These are phyloP conservation scores for Tylopilus felleus DNA, from an alignment of 768 basidiomycete species.

Conservation along the genomic window DNA sequence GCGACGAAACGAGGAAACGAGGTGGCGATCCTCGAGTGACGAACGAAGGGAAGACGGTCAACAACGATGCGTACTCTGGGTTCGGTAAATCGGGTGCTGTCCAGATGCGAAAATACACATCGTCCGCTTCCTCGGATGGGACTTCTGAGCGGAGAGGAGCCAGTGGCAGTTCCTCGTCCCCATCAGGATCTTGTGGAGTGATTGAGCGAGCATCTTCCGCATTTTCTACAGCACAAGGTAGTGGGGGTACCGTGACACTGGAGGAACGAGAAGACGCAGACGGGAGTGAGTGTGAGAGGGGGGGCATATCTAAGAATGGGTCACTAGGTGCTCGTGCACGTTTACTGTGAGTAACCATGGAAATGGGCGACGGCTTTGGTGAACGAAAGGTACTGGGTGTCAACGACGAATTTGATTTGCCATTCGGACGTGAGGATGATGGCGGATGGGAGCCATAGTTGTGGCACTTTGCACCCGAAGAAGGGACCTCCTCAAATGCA, in stretches of 20 bases:
- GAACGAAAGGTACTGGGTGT: conserved; percentile 23
- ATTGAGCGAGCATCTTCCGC: conserved; percentile 37
- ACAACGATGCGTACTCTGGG: conserved; percentile 64
- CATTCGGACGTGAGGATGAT: conserved; percentile 47
- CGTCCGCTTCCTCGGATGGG: conserved; percentile 35
- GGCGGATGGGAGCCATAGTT: conserved; percentile 37
- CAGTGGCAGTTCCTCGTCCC: conserved; percentile 35
- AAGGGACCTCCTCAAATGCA: conserved; percentile 70
- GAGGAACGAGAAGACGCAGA: conserved; percentile 52
- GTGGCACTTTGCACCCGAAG: conserved; percentile 29
- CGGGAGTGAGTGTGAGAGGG: conserved; percentile 51
- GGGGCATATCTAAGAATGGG: conserved; percentile 74
- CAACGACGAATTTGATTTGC: conserved; percentile 53
- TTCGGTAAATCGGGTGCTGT: conserved; percentile 75
- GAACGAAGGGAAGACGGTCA: conserved; percentile 75
- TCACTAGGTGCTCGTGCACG: conserved; percentile 74
- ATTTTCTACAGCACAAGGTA: conserved; percentile 32
- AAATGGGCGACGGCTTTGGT: conserved; percentile 39
- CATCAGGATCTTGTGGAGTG: conserved; percentile 26
- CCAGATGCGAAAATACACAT: conserved; percentile 72
- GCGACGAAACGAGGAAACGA: conserved; percentile 53
- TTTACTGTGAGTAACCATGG: conserved; percentile 49
- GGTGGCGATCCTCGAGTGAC: conserved; percentile 67
- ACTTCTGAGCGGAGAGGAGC: conserved; percentile 34
- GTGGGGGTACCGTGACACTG: conserved; percentile 29